Conservation (phyloP, 2,329 filamentous ascomycete species). For the Colletotrichum zoysiae region DNA sequence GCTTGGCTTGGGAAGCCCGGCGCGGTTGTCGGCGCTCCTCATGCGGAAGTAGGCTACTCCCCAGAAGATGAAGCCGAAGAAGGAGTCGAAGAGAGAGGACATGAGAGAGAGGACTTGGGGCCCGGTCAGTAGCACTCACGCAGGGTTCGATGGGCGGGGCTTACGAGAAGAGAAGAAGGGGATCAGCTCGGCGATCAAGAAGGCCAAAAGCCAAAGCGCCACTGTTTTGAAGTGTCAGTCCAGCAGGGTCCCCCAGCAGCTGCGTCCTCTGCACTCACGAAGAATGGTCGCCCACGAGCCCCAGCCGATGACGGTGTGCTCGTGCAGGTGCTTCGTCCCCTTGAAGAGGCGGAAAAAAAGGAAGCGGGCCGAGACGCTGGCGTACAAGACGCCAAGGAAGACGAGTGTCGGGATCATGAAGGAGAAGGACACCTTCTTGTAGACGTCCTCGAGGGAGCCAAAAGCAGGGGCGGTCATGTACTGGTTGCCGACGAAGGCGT, state of each 20-base stretch:
- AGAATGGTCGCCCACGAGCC: conserved; percentile 81
- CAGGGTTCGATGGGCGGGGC: conserved; percentile 48
- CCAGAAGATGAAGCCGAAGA: conserved; percentile 98
- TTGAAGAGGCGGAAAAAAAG: conserved; percentile 92
- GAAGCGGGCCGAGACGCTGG: conserved; percentile 89
- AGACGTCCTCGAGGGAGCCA: conserved; percentile 81
- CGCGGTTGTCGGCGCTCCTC: conserved; percentile 73
- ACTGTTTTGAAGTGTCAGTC: conserved; percentile 52
- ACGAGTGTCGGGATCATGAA: conserved; percentile 97
- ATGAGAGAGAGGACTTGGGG: conserved; percentile 73
- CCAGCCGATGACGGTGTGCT: conserved; percentile 88
- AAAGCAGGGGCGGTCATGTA: conserved; percentile 92
- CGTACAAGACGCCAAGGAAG: conserved; percentile 91
- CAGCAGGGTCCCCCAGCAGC: too few species aligned
- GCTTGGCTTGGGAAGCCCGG: conserved; percentile 66
- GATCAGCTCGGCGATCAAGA: conserved; percentile 92
- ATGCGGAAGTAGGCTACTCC: conserved; percentile 84
- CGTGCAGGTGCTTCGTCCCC: conserved; percentile 79
- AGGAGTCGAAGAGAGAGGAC: conserved; percentile 92
- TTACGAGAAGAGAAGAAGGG: conserved; percentile 87
- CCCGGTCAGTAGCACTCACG: conserved; percentile 45
- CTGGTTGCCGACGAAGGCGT: conserved; percentile 89
- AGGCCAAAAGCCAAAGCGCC: conserved; percentile 85
- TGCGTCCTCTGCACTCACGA: conserved; percentile 51
- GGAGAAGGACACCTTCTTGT: conserved; percentile 90